Percentiles rank a stretch among this genome's conserved stretches.
These are phyloP conservation scores for Fusarium sublunatum DNA, from an alignment of 2,329 filamentous ascomycete species.

Conservation along the genomic window DNA sequence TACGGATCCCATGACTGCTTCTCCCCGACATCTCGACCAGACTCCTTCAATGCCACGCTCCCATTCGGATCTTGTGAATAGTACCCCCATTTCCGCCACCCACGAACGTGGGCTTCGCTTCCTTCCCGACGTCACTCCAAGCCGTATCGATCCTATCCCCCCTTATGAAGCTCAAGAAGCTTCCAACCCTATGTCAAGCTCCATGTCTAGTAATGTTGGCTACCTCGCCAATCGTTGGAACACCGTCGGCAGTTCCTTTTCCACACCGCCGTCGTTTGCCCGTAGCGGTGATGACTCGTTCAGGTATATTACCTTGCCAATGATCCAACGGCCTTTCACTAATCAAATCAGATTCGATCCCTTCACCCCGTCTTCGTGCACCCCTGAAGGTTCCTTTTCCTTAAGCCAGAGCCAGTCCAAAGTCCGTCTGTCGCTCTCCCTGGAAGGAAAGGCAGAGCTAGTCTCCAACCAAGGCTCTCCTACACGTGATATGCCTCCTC, in stretches of 20 bases:
- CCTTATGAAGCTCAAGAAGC: slow-evolving; percentile 47
- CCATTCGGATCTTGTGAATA: slow-evolving; percentile 42
- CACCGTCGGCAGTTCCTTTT: slow-evolving; percentile 59
- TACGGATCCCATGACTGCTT: slow-evolving; percentile 41
- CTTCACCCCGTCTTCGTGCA: slow-evolving; percentile 57
- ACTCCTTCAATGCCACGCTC: slow-evolving; percentile 45
- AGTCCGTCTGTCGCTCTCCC: slow-evolving; percentile 82
- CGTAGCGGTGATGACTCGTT: slow-evolving; percentile 57
- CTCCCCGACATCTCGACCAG: slow-evolving; percentile 41
- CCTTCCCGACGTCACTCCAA: slow-evolving; percentile 41
- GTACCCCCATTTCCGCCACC: slow-evolving; percentile 41
- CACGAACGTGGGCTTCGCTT: slow-evolving; percentile 35
- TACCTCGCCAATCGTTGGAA: slow-evolving; percentile 70
- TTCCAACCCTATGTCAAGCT: slow-evolving; percentile 51
- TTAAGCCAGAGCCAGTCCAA: slow-evolving; percentile 55
- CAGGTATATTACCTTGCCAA: slow-evolving; percentile 52
- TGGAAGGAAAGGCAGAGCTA: slow-evolving; percentile 91
- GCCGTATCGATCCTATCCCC: slow-evolving; percentile 43
- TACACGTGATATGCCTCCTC: slow-evolving; percentile 62
- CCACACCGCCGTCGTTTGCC: slow-evolving; percentile 58
- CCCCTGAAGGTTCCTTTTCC: slow-evolving; percentile 55
- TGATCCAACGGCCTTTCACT: slow-evolving; percentile 1
- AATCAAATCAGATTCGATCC: slow-evolving; percentile 54
- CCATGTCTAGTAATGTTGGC: slow-evolving; percentile 58
- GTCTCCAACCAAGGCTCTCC: slow-evolving; percentile 77